These are phyloP conservation scores for Argentina anserina DNA, from an alignment of 306 rosid genomes.

Conservation along the genomic window DNA sequence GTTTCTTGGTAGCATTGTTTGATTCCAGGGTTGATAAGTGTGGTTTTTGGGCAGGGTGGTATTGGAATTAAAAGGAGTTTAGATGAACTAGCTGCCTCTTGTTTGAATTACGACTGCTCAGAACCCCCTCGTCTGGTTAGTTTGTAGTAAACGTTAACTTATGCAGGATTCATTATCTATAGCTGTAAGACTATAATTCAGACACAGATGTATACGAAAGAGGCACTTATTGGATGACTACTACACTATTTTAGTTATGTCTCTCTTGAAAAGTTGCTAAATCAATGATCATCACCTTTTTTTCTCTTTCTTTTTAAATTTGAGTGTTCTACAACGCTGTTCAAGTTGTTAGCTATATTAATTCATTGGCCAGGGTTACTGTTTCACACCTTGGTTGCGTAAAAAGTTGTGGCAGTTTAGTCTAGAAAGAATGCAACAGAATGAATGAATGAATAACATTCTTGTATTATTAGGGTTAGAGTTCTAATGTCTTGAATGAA, in stretches of 20 bases:
- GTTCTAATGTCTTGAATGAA: background rate
- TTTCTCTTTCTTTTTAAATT: background rate
- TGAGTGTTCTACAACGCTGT: background rate
- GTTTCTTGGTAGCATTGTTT: slow-evolving; percentile 6
- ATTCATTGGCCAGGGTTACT: background rate
- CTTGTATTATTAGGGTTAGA: background rate
- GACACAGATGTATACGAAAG: background rate
- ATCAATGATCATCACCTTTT: background rate
- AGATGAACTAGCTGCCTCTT: slow-evolving; percentile 68
- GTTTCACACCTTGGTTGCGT: background rate
- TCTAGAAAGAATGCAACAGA: background rate
- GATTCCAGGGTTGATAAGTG: background rate
- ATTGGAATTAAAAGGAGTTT: slow-evolving; percentile 67
- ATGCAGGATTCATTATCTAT: background rate
- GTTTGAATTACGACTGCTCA: slow-evolving; percentile 60
- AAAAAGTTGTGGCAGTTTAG: background rate
- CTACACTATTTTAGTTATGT: background rate
- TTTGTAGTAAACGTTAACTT: slow-evolving; percentile 13
- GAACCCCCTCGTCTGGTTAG: slow-evolving; percentile 88
- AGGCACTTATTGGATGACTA: background rate
- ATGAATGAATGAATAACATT: background rate
- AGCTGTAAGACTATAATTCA: background rate
- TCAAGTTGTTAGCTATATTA: background rate
- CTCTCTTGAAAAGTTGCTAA: background rate
- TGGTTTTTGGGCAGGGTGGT: slow-evolving; percentile 63